Evolutionary conservation across 768 basidiomycete genomes (phyloP).

Genomic region (Lentinula edodes): DNA sequence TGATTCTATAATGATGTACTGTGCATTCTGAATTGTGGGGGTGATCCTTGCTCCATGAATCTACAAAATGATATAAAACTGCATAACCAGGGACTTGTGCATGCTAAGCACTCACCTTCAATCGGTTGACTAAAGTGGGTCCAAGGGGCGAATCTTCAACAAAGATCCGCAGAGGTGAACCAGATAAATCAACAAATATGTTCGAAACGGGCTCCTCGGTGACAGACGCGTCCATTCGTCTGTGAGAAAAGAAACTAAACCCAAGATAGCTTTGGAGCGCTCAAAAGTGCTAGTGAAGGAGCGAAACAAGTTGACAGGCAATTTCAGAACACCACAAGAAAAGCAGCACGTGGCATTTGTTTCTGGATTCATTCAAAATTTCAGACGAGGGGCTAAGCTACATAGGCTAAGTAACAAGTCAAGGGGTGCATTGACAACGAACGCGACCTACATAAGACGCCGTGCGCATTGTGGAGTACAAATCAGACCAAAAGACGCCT

Average conservation of each 20-base stretch:
- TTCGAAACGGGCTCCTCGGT: background rate
- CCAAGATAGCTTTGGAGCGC: background rate
- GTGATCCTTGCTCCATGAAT: background rate
- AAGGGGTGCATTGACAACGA: too few species aligned
- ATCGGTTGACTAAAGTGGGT: conserved; percentile 10
- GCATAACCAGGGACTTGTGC: background rate
- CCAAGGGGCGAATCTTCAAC: background rate
- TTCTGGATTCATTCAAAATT: conserved; percentile 14
- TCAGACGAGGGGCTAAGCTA: too few species aligned
- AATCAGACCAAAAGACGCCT: too few species aligned
- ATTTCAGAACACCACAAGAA: background rate
- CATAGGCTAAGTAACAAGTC: too few species aligned
- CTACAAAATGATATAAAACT: background rate
- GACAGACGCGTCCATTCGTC: background rate
- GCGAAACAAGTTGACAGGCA: background rate
- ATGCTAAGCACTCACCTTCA: conserved; percentile 9
- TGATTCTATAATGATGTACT: conserved; percentile 32
- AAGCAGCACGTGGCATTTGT: background rate
- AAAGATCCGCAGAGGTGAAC: background rate
- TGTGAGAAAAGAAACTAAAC: background rate
- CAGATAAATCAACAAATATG: background rate
- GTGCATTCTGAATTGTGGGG: conserved; percentile 7
- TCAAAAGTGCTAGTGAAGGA: background rate
- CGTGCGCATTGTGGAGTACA: too few species aligned
- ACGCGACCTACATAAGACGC: too few species aligned